Evolutionary conservation across 31 red algal species (phyloP).

Genomic region (Endocladia muricata): DNA sequence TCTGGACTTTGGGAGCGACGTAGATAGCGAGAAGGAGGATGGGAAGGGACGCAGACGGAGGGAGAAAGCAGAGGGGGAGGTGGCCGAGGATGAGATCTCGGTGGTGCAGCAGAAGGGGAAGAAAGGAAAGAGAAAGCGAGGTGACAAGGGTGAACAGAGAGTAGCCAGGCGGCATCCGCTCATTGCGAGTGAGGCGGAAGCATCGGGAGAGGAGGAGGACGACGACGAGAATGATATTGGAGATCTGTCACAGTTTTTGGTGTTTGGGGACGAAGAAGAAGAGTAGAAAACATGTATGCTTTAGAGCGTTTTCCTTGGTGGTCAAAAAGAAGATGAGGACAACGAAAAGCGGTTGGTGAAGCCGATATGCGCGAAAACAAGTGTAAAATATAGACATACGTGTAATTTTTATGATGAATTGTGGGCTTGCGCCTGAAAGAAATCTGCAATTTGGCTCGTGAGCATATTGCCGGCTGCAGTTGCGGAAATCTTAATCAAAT

Average conservation of each 20-base stretch:
- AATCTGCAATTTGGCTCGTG: too few relatives aligned
- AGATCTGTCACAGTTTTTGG: conserved; percentile 28
- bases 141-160: not conserved
- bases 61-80: conserved; percentile 21
- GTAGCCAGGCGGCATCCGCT: not conserved
- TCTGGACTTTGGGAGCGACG: too few relatives aligned
- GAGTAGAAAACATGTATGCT: conserved; percentile 37
- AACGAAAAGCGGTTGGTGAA: too few relatives aligned
- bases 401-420: too few relatives aligned
- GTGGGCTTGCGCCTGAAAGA: too few relatives aligned
- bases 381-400: too few relatives aligned
- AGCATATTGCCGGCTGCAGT: too few relatives aligned
- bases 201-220: conserved; percentile 24
- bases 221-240: conserved; percentile 38
- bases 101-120: not conserved
- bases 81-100: conserved; percentile 24
- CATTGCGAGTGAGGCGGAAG: conserved; percentile 66
- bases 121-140: not conserved
- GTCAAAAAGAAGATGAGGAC: too few relatives aligned
- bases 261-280: conserved; percentile 59
- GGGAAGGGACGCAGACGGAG: not conserved
- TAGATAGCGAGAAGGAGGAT: not conserved
- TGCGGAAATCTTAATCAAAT: too few relatives aligned
- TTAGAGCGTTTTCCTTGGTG: too few relatives aligned
- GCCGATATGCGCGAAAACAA: too few relatives aligned